Evolutionary conservation across 352 stramenopile species (phyloP).

Genomic region (Stramenopiles sp.): DNA sequence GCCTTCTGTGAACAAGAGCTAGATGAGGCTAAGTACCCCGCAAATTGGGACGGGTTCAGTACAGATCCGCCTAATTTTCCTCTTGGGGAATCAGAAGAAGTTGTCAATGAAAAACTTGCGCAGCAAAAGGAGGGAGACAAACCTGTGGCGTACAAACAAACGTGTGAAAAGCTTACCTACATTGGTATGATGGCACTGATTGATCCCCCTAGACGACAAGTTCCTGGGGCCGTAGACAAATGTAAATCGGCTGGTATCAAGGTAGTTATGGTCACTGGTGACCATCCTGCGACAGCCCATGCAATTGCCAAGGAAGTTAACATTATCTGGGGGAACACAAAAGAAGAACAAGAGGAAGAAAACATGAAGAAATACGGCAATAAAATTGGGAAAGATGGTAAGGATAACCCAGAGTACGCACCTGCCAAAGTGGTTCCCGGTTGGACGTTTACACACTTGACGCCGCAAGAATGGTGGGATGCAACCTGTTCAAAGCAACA

Average conservation of each 20-base stretch:
- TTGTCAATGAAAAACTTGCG: not conserved
- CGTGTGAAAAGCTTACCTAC: constrained; percentile 54
- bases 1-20: constrained; percentile 40
- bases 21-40: constrained; percentile 31
- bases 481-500: constrained; percentile 55
- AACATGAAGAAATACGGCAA: constrained; percentile 30
- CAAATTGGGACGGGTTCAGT: constrained; percentile 24
- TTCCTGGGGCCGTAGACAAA: constrained; percentile 58
- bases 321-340: constrained; percentile 65
- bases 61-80: constrained; percentile 58
- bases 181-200: constrained; percentile 85
- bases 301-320: constrained; percentile 77
- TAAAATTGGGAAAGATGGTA: constrained; percentile 40
- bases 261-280: constrained; percentile 81
- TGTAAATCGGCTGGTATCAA: constrained; percentile 73
- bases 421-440: constrained; percentile 56
- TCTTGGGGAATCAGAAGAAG: constrained; percentile 30
- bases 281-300: constrained; percentile 71
- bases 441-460: constrained; percentile 47
- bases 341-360: constrained; percentile 51
- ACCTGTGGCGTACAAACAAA: constrained; percentile 45
- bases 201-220: constrained; percentile 69
- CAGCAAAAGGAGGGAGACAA: constrained; percentile 42
- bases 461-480: constrained; percentile 54
- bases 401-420: constrained; percentile 42